Evolutionary conservation across 2,329 filamentous ascomycete species (phyloP).

Genomic region (Cercospora janseana): DNA sequence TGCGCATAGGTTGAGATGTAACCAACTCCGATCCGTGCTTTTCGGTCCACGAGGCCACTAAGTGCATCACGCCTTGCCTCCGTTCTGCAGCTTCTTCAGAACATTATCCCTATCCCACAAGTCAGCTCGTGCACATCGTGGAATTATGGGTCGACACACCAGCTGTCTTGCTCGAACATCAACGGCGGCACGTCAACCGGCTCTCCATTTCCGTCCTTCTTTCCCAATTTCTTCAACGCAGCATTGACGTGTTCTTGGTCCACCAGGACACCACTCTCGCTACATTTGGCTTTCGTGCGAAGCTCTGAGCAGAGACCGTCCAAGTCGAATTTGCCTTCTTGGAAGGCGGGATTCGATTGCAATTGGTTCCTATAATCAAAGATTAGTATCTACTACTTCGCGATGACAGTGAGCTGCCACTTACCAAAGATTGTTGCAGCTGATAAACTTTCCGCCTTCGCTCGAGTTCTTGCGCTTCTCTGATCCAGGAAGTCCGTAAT

Average conservation of each 20-base stretch:
- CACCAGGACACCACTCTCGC: constrained; percentile 83
- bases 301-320: constrained; percentile 90
- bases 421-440: constrained; percentile 84
- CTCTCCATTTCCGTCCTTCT: constrained; percentile 29
- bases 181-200: constrained; percentile 12
- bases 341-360: constrained; percentile 81
- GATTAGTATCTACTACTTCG: not conserved
- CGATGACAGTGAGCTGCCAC: not conserved
- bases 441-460: constrained; percentile 60
- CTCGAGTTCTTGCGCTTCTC: constrained; percentile 23
- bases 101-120: constrained; percentile 17
- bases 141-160: constrained; percentile 12
- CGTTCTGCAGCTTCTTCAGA: constrained; percentile 20
- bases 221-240: constrained; percentile 47
- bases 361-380: constrained; percentile 63
- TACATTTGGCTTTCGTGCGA: constrained; percentile 93
- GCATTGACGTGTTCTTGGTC: constrained; percentile 83
- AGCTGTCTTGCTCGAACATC: constrained; percentile 23
- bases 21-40: not conserved
- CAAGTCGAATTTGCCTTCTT: constrained; percentile 87
- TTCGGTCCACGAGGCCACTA: not conserved
- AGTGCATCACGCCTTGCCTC: constrained; percentile 12
- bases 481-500: constrained; percentile 39
- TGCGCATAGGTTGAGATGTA: not conserved
- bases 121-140: not conserved